A percentile compares a stretch with the other conserved stretches of the same genome.
phyloP scores from a whole-genome alignment of 768 basidiomycete genomes.

The Mycena belliarum region DNA sequence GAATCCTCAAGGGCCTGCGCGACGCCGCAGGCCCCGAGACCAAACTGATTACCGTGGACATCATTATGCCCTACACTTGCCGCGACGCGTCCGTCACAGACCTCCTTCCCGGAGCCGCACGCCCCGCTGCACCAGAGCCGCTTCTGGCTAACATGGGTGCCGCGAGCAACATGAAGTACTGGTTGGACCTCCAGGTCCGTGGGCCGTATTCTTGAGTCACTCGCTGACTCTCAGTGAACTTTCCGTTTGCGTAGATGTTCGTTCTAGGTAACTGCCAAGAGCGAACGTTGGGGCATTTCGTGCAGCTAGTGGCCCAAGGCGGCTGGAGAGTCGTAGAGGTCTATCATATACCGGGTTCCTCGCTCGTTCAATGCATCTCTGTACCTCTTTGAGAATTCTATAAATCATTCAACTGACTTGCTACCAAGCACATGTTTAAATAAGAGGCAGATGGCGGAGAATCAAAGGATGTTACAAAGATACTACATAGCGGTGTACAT shows the following conservation, averaged over 20 bases:
- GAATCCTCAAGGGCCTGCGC: constrained; percentile 47
- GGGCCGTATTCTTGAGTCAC: too few relatives aligned
- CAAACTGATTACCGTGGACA: constrained; percentile 16
- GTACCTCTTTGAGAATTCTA: constrained; percentile 2
- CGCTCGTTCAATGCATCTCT: constrained; percentile 6
- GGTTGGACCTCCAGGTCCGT: constrained; percentile 16
- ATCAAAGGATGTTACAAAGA: too few relatives aligned
- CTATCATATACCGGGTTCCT: constrained; percentile 11
- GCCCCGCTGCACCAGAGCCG: constrained; percentile 2
- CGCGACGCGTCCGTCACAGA: background rate
- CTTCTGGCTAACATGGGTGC: constrained; percentile 18
- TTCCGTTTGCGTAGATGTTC: constrained; percentile 10
- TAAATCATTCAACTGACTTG: too few relatives aligned
- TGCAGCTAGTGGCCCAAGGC: background rate
- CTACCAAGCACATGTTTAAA: too few relatives aligned
- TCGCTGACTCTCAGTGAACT: background rate
- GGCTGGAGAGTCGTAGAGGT: constrained; percentile 17
- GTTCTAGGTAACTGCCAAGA: constrained; percentile 15
- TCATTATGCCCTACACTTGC: constrained; percentile 13
- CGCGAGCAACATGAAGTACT: constrained; percentile 13
- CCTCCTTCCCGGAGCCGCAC: constrained; percentile 1
- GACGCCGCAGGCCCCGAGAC: constrained; percentile 32
- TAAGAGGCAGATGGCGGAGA: too few relatives aligned
- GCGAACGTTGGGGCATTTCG: constrained; percentile 12
- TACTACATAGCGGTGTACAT: too few relatives aligned